Evolutionary conservation across 169 alveolate genomes (phyloP).

Genomic region (Plasmodium cynomolgi): DNA sequence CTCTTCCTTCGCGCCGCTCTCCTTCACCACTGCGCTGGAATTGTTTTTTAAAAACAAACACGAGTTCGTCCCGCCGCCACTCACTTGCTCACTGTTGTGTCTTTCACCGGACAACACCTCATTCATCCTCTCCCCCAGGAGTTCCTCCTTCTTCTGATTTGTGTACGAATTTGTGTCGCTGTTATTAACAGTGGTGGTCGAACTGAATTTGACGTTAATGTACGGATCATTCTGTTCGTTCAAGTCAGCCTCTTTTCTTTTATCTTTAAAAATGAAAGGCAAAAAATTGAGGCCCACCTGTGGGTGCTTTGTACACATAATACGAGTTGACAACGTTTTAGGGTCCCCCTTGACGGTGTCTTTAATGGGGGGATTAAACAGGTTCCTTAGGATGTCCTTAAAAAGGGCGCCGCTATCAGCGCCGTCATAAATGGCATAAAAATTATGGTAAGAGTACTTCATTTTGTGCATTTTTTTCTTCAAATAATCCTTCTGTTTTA

Average conservation of each 20-base stretch:
- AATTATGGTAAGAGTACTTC: constrained; percentile 17
- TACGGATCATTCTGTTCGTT: neutral
- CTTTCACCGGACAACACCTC: neutral
- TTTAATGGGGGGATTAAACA: neutral
- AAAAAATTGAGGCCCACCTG: neutral
- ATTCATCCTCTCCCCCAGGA: neutral
- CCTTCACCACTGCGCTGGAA: neutral
- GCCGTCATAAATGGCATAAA: neutral
- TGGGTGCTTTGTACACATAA: neutral
- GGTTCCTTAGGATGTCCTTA: constrained; percentile 13
- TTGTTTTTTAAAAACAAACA: neutral
- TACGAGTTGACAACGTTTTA: neutral
- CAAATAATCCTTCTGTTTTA: constrained; percentile 53
- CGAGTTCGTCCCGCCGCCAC: neutral
- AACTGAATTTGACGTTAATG: constrained; percentile 9
- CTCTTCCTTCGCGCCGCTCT: neutral
- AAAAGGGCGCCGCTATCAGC: neutral
- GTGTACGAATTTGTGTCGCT: constrained; percentile 18
- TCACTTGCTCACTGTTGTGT: neutral
- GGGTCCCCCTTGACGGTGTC: neutral
- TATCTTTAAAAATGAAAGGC: neutral
- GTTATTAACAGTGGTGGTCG: constrained; percentile 21
- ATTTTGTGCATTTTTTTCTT: constrained; percentile 62
- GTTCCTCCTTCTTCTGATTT: neutral
- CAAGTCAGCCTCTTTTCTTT: neutral